phyloP scores from a whole-genome alignment of 2,329 filamentous ascomycete genomes.

The Xylariales sp. region DNA sequence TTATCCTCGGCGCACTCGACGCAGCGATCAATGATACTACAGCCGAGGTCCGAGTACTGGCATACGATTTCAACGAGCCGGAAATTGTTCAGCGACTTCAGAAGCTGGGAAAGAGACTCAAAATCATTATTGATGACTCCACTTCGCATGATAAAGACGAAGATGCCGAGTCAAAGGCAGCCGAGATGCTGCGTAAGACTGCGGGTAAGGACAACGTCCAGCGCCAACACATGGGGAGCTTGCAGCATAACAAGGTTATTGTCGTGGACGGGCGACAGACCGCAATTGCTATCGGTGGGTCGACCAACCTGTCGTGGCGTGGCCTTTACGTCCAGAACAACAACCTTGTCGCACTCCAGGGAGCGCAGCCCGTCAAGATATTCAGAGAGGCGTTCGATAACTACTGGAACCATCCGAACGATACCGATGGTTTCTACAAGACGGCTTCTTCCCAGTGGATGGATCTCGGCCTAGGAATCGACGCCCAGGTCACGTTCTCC shows the following conservation, averaged over 20 bases:
- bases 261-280: background rate
- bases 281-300: background rate
- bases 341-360: background rate
- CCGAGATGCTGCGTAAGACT: background rate
- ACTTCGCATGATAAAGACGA: background rate
- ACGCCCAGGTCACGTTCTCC: conserved; percentile 2
- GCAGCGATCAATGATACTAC: conserved; percentile 1
- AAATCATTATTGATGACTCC: conserved; percentile 3
- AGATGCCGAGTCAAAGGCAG: conserved; percentile 1
- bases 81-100: background rate
- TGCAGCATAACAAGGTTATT: conserved; percentile 2
- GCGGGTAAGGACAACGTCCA: conserved; percentile 1
- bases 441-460: background rate
- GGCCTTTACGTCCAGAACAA: conserved; percentile 3
- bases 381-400: conserved; percentile 1
- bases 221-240: background rate
- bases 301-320: conserved; percentile 3
- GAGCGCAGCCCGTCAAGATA: background rate
- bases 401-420: background rate
- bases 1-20: background rate
- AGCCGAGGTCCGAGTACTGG: background rate
- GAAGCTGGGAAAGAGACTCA: background rate
- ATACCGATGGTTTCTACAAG: background rate
- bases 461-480: background rate
- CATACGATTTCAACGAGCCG: conserved; percentile 2